Evolutionary conservation across 306 rosid genomes (phyloP), one percentile per base, ranked within the genome.

Genomic region (Trifolium pratense): DNA sequence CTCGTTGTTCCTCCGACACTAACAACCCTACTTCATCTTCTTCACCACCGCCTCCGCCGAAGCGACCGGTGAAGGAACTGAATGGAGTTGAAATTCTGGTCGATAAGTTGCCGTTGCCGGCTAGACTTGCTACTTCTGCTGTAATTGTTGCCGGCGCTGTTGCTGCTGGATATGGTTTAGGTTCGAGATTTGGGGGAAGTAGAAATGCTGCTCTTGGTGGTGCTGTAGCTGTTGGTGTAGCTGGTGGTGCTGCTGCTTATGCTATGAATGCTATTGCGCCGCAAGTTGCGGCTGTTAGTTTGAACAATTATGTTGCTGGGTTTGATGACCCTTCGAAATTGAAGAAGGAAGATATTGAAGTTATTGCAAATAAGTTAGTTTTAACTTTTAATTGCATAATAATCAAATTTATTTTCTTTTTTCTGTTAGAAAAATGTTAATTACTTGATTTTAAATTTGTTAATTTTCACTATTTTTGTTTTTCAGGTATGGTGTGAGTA

Each of bases 161-260:
- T 0, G 96, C 96, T 0, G 99, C 97, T 2, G 99, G 99, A 0
- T 90, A 88, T 46, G 97, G 99, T 23, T 46, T 95, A 42, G 97
- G 99, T 29, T 74, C 84, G 1, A 77, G 88, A 39, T 75, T 95
- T 15, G 90, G 93, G 0, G 86, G 86, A 60, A 79, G 83, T 10
- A 84, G 83, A 25, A 81, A 75, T 56, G 86, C 96, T 0, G 96
- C 97, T 3, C 37, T 87, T 3, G 97, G 97, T 0, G 99, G 96
- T 2, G 97, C 99, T 0, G 92, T 86, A 0, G 99, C 83, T n/a
- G 82, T 91, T 1, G 97, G 94, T 4, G 92, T 85, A 0, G 96
- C 93, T 0, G 85, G 97, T 2, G 97, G 93, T 0, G 96, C 96
- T 0, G 92, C 89, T 0, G 89, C 84, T 0, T 95, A 90, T 46